Percentiles rank a stretch among this genome's conserved stretches.
phyloP scores from a whole-genome alignment of 805 yeast species.

The Tetrapisispora pingtungensis region DNA sequence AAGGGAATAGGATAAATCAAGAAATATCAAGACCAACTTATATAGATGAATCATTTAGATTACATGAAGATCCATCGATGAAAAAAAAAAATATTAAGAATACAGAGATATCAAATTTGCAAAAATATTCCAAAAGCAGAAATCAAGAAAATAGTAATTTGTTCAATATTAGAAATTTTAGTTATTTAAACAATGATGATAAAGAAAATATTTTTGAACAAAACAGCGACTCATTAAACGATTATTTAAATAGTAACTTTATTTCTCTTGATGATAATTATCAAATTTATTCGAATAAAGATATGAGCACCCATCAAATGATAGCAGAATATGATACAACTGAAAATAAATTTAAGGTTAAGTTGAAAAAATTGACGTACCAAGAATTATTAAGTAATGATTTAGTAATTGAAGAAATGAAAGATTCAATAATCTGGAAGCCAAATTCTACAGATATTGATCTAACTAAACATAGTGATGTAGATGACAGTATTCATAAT shows the following conservation, averaged over 20 bases:
- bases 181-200: not conserved
- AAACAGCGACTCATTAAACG: too few relatives aligned
- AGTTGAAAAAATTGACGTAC: conserved; percentile 1
- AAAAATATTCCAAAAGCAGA: too few relatives aligned
- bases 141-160: too few relatives aligned
- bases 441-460: not conserved
- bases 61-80: not conserved
- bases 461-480: too few relatives aligned
- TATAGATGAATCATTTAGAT: conserved; percentile 2
- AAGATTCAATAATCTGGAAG: conserved; percentile 4
- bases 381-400: conserved; percentile 1
- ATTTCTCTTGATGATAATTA: not conserved
- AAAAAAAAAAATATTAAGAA: not conserved
- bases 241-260: not conserved
- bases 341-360: not conserved
- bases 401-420: not conserved
- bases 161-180: not conserved
- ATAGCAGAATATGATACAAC: not conserved
- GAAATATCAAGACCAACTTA: conserved; percentile 1
- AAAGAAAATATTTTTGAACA: too few relatives aligned
- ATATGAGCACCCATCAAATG: conserved; percentile 3
- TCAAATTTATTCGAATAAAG: not conserved
- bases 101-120: not conserved
- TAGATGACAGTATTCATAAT: not conserved
- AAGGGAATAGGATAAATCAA: not conserved